Base-by-base conservation (phyloP, 2,329 filamentous ascomycete genomes). In the Bipolaris gigantea region DNA sequence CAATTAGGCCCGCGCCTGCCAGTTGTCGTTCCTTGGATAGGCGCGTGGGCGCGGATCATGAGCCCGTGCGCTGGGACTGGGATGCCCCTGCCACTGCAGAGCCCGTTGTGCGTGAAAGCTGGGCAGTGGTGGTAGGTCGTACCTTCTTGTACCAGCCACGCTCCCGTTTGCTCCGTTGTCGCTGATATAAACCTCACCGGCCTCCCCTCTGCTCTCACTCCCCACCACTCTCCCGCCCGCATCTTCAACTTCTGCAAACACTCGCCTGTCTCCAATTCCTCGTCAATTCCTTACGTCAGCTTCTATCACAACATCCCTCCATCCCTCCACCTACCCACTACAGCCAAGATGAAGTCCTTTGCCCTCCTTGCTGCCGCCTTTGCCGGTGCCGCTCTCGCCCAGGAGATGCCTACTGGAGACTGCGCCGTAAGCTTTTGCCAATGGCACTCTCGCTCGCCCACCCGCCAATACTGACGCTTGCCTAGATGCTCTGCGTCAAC, bases 401-500 rank as follows among this genome's bases (percentile, higher is more conserved):
- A 76, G 67, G 50, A 56, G 42, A 46, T 51, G 48, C 52, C 52
- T 32, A 55, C 3, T 19, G 52, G 52, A n/a, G 52, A 55, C 11
- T 76, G 73, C 56, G 72, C 71, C 61, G 74, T 76, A 74, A 44
- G 74, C 71, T 9, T 27, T 18, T 18, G n/a, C 42, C 21, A 30
- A n/a, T 30, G 42, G 16, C 38, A n/a, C n/a, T 21, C n/a, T n/a
- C 18, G 35, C 39, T 19, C 13, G 30, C 6, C 25, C 18, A 13
- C 7, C 60, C 39, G 25, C 23, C 40, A 56, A 38, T 45, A 36
- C 60, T 63, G 59, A 63, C 42, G 4, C 13, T 7, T 11, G 33
- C 43, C 4, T 56, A 76, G 73, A 69, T 71, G 69, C 64, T 67
- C 30, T 81, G 79, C 59, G 65, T 79, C 63, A 73, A 59, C 70